Evolutionary conservation across 2,329 filamentous ascomycete species (phyloP), one percentile per base, ranked within the genome.

Genomic region (Paraphaeosphaeria sporulosa): DNA sequence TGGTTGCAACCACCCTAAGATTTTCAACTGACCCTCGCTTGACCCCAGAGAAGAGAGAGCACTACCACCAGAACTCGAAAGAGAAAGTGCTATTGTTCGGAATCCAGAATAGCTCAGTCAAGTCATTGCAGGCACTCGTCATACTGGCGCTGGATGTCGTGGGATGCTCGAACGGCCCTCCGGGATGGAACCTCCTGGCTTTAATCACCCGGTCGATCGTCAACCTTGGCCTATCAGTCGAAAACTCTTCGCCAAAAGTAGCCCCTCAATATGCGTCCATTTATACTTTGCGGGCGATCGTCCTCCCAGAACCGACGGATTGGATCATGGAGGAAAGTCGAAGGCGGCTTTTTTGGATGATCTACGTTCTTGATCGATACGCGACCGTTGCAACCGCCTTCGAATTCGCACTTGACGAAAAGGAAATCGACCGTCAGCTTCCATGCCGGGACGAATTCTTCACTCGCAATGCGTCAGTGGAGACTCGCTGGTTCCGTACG

Each of bases 291-390:
- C 86, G 93, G 57, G 92, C 93, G 17, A 94, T 94, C 81, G 89
- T 94, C 2, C 82, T 97, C 0, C 91, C 93, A 0, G 93, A 96
- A 62, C 86, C 94, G 0, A 89, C 87, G 53, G 91, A 93, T 62
- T 97, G 94, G 77, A 90, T 96, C 58, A 93, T 97, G 73, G 94
- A 97, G 62, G 94, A 97, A 76, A 91, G 91, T 44, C 84, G 93
- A 30, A 86, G 94, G 30, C 85, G 94, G 27, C 82, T 97, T 0
- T 96, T 97, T 76, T 97, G 94, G 94, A 94, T 96, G 89, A 89
- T 96, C 12, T 97, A 96, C 72, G 80, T 97, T 13, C 84, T 97
- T 6, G 94, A 97, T 74, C 86, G 94, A 52, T 97, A 96, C 73
- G 93, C 93, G 0, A 97, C 93, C 0, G 89, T 97, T 58, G 90